Evolutionary conservation across 306 rosid genomes (phyloP).

Genomic region (Dalbergia cochinchinensis): DNA sequence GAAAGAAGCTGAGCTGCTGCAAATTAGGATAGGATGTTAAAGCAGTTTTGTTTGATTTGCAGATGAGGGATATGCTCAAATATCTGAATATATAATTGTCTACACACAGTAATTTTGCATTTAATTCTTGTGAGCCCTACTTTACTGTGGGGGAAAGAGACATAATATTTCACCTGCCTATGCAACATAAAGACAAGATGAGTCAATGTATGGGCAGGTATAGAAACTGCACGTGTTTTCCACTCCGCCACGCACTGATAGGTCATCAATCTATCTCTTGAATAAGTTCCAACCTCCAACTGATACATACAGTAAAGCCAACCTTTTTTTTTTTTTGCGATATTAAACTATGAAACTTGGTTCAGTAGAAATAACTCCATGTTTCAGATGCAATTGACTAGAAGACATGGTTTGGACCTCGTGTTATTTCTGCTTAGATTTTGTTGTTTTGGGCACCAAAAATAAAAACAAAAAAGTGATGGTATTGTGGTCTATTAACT

Average conservation of each 20-base stretch:
- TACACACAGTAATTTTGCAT: neutral
- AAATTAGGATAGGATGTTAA: slow-evolving; percentile 17
- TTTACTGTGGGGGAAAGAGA: slow-evolving; percentile 39
- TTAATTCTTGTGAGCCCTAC: slow-evolving; percentile 27
- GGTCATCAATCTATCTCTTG: slow-evolving; percentile 21
- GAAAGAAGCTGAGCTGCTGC: slow-evolving; percentile 42
- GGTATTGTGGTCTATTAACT: too few relatives aligned
- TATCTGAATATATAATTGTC: neutral
- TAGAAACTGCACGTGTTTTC: slow-evolving; percentile 47
- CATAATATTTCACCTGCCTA: slow-evolving; percentile 25
- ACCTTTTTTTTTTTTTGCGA: slow-evolving; percentile 10
- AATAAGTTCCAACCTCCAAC: neutral
- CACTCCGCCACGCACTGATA: slow-evolving; percentile 23
- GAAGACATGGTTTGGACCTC: neutral
- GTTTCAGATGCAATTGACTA: neutral
- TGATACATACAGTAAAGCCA: slow-evolving; percentile 9
- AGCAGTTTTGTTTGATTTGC: slow-evolving; percentile 34
- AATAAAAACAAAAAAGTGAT: too few relatives aligned
- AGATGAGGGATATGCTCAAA: slow-evolving; percentile 11
- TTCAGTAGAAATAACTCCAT: neutral
- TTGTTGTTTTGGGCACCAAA: too few relatives aligned
- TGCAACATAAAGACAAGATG: slow-evolving; percentile 42
- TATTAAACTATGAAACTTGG: slow-evolving; percentile 11
- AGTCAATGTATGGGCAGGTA: slow-evolving; percentile 30
- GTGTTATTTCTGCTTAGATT: too few relatives aligned